These are phyloP conservation scores for Trichosanthes truncata DNA, from an alignment of 306 rosid species.

Conservation along the genomic window DNA sequence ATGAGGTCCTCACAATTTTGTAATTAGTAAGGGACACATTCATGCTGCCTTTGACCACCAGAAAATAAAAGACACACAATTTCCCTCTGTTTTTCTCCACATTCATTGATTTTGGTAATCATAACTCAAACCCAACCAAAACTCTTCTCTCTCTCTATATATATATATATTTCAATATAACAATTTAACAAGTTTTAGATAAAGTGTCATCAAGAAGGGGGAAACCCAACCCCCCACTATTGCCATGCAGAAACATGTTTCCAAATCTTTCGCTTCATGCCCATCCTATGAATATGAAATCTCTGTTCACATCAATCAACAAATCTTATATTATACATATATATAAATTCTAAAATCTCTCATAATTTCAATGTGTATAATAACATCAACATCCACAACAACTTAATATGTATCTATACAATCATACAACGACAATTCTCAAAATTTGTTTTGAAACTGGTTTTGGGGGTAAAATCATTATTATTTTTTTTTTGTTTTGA, in stretches of 20 bases:
- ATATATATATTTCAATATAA: background rate
- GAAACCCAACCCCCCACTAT: background rate
- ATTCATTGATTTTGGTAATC: background rate
- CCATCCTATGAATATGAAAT: background rate
- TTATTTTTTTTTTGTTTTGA: background rate
- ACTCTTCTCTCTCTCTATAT: background rate
- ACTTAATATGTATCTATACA: background rate
- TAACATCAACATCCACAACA: background rate
- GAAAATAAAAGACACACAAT: background rate
- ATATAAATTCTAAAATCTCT: too few species aligned
- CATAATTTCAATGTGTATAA: background rate
- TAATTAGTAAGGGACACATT: slow-evolving; percentile 2
- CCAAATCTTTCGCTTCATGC: background rate
- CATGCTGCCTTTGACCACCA: background rate
- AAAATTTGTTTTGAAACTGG: background rate
- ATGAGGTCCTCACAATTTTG: background rate
- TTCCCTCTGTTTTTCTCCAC: background rate
- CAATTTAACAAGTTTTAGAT: background rate
- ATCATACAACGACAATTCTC: background rate
- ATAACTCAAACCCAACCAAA: background rate
- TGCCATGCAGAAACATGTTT: background rate
- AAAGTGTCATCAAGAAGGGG: background rate
- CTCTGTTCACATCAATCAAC: background rate
- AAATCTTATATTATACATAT: background rate
- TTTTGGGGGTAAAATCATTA: background rate